These are phyloP conservation scores for Fistulifera pelliculosa DNA, from an alignment of 108 stramenopile species.

Conservation along the genomic window DNA sequence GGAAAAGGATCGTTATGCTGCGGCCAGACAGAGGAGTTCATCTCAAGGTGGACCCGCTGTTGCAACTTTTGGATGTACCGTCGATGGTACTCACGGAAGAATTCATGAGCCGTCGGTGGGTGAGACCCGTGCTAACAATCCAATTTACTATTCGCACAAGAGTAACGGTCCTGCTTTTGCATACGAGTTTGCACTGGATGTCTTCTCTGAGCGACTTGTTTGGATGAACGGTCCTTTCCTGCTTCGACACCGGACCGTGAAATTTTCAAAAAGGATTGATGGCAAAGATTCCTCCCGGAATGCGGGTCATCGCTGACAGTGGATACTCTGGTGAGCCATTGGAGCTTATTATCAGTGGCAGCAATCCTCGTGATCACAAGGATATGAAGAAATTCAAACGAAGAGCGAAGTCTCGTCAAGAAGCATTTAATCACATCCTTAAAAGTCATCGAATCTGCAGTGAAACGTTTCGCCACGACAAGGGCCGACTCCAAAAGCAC, in stretches of 20 bases:
- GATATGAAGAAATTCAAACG: slow-evolving; percentile 8
- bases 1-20: too few species aligned
- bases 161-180: slow-evolving; percentile 18
- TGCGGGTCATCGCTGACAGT: slow-evolving; percentile 9
- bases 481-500: slow-evolving; percentile 16
- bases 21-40: too few species aligned
- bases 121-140: neutral
- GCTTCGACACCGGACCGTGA: slow-evolving; percentile 17
- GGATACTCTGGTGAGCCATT: slow-evolving; percentile 9
- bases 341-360: neutral
- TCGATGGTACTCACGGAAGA: too few species aligned
- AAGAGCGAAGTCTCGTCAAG: slow-evolving; percentile 20
- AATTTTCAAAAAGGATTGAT: slow-evolving; percentile 23
- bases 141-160: slow-evolving; percentile 22
- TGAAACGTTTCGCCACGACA: slow-evolving; percentile 11
- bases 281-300: neutral
- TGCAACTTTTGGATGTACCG: too few species aligned
- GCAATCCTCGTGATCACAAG: slow-evolving; percentile 1
- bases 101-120: too few species aligned
- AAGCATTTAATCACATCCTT: slow-evolving; percentile 24
- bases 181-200: slow-evolving; percentile 19
- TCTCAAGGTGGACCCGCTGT: too few species aligned
- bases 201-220: slow-evolving; percentile 16
- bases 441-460: slow-evolving; percentile 17
- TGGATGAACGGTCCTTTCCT: slow-evolving; percentile 38